phyloP scores from a whole-genome alignment of 441 rosid species.

The Mallotus japonicus region DNA sequence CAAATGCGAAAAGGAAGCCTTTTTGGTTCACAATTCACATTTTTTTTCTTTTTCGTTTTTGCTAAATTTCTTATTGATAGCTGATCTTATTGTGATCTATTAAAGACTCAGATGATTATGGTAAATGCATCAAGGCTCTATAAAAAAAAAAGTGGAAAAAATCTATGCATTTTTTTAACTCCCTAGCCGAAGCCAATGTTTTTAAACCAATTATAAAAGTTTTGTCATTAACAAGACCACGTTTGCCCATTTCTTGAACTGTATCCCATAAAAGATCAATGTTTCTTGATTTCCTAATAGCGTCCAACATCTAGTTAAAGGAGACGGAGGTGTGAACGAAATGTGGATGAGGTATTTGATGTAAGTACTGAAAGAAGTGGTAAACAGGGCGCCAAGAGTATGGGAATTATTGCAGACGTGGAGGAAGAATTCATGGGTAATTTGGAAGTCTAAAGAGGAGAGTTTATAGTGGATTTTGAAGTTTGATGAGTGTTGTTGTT shows the following conservation, averaged over 20 bases:
- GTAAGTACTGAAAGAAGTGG: conserved; percentile 48
- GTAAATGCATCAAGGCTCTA: conserved; percentile 19
- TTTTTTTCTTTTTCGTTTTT: conserved; percentile 10
- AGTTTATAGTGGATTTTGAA: too few species aligned
- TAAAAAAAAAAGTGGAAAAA: conserved; percentile 35
- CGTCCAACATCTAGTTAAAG: conserved; percentile 60
- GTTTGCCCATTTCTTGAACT: conserved; percentile 43
- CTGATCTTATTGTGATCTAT: conserved; percentile 28
- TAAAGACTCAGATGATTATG: conserved; percentile 19
- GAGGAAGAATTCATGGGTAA: too few species aligned
- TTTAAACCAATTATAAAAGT: conserved; percentile 57
- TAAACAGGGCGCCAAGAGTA: too few species aligned
- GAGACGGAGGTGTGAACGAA: conserved; percentile 53
- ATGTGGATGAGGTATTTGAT: conserved; percentile 31
- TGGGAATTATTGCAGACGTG: too few species aligned
- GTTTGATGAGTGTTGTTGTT: too few species aligned
- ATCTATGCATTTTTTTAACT: conserved; percentile 59
- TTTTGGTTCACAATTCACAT: conserved; percentile 21
- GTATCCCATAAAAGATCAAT: conserved; percentile 66
- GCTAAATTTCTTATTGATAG: conserved; percentile 23
- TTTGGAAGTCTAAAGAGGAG: too few species aligned
- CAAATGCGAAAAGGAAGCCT: conserved; percentile 24
- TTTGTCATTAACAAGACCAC: conserved; percentile 52
- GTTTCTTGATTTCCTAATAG: conserved; percentile 64
- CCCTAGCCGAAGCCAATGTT: conserved; percentile 57